Percentiles rank a stretch among this genome's conserved stretches.
Evolutionary conservation across 148 eudicot genomes (phyloP).

Genomic region (Fagopyrum esculentum): DNA sequence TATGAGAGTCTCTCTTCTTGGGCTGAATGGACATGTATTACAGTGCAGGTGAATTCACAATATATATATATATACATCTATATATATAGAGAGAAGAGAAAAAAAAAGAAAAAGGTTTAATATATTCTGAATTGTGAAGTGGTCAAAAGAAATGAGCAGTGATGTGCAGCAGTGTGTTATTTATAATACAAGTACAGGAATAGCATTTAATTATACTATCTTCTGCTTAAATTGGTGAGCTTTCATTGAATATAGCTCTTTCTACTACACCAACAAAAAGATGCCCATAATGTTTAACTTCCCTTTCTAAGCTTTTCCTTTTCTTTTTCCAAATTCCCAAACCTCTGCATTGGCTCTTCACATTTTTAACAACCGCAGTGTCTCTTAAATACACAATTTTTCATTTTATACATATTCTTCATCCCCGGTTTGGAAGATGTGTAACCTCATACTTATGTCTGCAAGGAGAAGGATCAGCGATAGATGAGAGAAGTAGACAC

Average conservation of each 20-base stretch:
- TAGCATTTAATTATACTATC: conserved; percentile 11
- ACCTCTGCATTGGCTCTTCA: background rate
- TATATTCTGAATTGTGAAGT: background rate
- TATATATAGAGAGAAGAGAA: too few species aligned
- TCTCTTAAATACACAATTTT: too few species aligned
- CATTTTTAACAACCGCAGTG: too few species aligned
- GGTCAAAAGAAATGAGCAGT: background rate
- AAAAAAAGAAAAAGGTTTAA: too few species aligned
- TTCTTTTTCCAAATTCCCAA: background rate
- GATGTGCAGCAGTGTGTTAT: conserved; percentile 6
- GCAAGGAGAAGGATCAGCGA: too few species aligned
- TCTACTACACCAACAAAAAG: background rate
- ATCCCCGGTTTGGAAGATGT: too few species aligned
- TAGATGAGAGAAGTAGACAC: too few species aligned
- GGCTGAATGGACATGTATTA: conserved; percentile 11
- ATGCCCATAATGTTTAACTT: background rate
- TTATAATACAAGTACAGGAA: background rate
- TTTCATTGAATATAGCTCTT: conserved; percentile 7
- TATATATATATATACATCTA: background rate
- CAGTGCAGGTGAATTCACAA: conserved; percentile 11
- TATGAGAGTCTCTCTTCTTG: background rate
- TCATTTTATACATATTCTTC: too few species aligned
- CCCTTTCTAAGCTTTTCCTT: background rate
- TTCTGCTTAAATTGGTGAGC: conserved; percentile 5
- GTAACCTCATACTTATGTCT: too few species aligned